Evolutionary conservation across 345 rosid species (phyloP), one percentile per base, ranked within the genome.

Genomic region (Anacardium occidentale): DNA sequence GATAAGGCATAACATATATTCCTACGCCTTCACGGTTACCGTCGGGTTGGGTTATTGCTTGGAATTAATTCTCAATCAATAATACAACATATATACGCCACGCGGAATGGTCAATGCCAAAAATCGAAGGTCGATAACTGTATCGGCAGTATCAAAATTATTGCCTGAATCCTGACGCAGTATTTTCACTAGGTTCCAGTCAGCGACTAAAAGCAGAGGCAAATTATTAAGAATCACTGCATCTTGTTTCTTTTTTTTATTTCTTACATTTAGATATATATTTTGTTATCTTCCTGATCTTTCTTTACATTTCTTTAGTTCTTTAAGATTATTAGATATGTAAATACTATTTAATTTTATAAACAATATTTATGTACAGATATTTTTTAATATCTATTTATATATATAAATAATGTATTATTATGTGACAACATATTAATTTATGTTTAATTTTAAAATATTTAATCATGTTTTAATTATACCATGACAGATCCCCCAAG

Each of bases 131-230:
- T 65, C 52, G 21, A 58, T 40, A 48, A 56, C 45, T 56, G 47
- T 32, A 64, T 48, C 45, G 53, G 25, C 71, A 74, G 47, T 61
- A 55, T 24, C 50, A 64, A 29, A 56, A 56, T 50, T 47, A 56
- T 50, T 47, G 8, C 9, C 61, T 24, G 37, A 21, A 20, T 7
- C 45, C 57, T 40, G 0, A 29, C 1, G 18, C 18, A 17, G 25
- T 20, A 50, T 48, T 5, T 58, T 59, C 42, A 29, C 63, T 29
- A 29, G 1, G 32, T 29, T 29, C 32, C 32, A 29, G 32, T 29
- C 3, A 29, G 32, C 1, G 32, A 29, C 32, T 59, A 26, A 59
- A 58, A 18, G 15, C 62, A 22, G 0, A 0, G 21, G 57, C 2
- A 53, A 53, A 17, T n/a, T n/a, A 9, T 37, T 37, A 37, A 37